Percentiles rank a stretch among this genome's conserved stretches.
These are phyloP conservation scores for Quercus variabilis DNA, from an alignment of 306 rosid genomes.

Conservation along the genomic window DNA sequence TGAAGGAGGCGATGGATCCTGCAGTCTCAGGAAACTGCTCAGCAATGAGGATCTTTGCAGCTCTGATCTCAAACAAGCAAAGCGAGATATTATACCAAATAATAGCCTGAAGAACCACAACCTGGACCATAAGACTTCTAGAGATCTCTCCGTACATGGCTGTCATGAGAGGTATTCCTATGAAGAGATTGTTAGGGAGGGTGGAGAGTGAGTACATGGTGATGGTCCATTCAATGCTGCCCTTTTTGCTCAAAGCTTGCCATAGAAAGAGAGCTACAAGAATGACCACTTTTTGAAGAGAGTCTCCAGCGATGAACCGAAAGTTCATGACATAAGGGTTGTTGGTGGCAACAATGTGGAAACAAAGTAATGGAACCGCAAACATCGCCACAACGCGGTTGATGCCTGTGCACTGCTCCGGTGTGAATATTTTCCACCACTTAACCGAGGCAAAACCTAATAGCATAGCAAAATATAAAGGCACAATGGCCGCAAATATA, in stretches of 20 bases:
- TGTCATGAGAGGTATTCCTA: conserved; percentile 76
- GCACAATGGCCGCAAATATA: conserved; percentile 74
- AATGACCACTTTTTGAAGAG: conserved; percentile 65
- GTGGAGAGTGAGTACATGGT: conserved; percentile 82
- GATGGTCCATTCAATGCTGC: conserved; percentile 67
- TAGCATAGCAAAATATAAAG: conserved; percentile 76
- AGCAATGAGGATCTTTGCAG: conserved; percentile 65
- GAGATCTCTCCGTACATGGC: conserved; percentile 86
- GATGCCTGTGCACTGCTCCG: conserved; percentile 83
- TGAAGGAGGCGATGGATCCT: conserved; percentile 65
- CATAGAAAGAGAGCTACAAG: conserved; percentile 64
- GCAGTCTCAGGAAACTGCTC: conserved; percentile 87
- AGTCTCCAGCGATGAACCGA: conserved; percentile 80
- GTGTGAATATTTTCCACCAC: conserved; percentile 88
- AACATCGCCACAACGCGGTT: conserved; percentile 79
- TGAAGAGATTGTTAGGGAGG: conserved; percentile 80
- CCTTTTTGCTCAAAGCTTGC: conserved; percentile 58
- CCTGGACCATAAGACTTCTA: conserved; percentile 65
- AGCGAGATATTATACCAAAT: conserved; percentile 77
- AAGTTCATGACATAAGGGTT: conserved; percentile 75
- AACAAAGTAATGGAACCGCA: conserved; percentile 73
- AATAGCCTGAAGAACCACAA: conserved; percentile 74
- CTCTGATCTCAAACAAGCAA: conserved; percentile 75
- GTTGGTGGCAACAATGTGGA: conserved; percentile 75
- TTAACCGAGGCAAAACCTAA: conserved; percentile 73